Conservation (phyloP, 768 basidiomycete species). For the Strobilomyces dryophilus region DNA sequence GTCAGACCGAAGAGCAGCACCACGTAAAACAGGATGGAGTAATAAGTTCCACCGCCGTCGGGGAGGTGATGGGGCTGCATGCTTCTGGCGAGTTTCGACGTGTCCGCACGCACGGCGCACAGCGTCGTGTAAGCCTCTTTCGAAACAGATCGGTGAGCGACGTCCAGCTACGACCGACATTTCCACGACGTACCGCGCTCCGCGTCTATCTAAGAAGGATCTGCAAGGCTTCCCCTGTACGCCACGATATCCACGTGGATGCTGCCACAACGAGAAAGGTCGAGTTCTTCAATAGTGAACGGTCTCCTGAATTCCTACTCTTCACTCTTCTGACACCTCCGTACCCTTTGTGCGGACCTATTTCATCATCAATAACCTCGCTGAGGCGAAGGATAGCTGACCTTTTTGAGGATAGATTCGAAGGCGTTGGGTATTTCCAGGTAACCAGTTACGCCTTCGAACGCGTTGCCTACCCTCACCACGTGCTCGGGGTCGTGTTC, state of each 20-base stretch:
- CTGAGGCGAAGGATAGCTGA: neutral
- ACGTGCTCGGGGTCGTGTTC: constrained; percentile 9
- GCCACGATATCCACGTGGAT: constrained; percentile 16
- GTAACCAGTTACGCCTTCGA: constrained; percentile 8
- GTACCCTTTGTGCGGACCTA: neutral
- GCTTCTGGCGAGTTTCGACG: constrained; percentile 6
- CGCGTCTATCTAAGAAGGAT: constrained; percentile 7
- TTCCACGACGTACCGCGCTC: constrained; percentile 6
- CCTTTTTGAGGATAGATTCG: constrained; percentile 11
- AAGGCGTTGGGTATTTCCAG: constrained; percentile 9
- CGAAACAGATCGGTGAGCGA: neutral
- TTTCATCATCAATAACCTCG: neutral
- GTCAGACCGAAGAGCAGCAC: constrained; percentile 50
- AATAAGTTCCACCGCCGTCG: constrained; percentile 7
- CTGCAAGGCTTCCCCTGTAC: constrained; percentile 3
- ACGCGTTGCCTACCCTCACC: constrained; percentile 1
- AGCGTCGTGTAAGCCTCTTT: constrained; percentile 9
- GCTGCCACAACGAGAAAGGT: constrained; percentile 10
- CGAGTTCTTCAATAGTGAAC: constrained; percentile 13
- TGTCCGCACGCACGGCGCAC: constrained; percentile 10
- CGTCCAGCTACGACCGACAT: neutral
- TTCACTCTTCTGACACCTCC: constrained; percentile 12
- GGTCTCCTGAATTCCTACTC: constrained; percentile 14
- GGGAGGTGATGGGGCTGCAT: constrained; percentile 12
- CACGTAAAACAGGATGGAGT: constrained; percentile 24